A percentile compares a stretch with the other conserved stretches of the same genome.
These are phyloP conservation scores for Puccinia triticina DNA, from an alignment of 1,284 basidiomycete species.

Conservation along the genomic window DNA sequence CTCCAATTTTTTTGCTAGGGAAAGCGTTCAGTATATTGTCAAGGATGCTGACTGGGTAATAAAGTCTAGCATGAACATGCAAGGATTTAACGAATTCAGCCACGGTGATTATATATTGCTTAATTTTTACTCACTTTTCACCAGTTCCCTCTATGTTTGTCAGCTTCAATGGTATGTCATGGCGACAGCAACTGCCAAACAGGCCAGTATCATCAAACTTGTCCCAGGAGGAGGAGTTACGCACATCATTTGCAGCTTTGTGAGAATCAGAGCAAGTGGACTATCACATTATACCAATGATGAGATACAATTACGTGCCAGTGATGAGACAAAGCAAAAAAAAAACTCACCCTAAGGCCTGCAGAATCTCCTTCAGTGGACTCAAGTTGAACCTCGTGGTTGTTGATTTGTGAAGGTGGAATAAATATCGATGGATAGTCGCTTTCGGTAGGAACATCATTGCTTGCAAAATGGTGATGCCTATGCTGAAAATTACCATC, in stretches of 20 bases:
- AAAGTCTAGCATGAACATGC: not conserved
- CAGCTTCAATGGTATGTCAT: not conserved
- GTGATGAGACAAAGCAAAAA: not conserved
- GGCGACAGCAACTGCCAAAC: not conserved
- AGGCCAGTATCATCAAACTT: constrained; percentile 24
- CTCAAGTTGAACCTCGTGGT: not conserved
- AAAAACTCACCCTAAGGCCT: not conserved
- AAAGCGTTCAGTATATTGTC: not conserved
- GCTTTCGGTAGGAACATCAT: not conserved
- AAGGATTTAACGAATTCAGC: too few relatives aligned
- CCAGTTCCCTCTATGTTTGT: not conserved
- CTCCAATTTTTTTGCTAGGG: not conserved
- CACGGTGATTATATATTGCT: too few relatives aligned
- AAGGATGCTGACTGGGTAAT: constrained; percentile 11
- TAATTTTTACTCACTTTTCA: constrained; percentile 5
- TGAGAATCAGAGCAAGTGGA: constrained; percentile 14
- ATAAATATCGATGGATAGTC: constrained; percentile 2
- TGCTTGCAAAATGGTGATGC: constrained; percentile 15
- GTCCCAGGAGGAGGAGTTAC: not conserved
- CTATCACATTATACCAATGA: too few relatives aligned
- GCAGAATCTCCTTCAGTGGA: not conserved
- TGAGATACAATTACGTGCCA: not conserved
- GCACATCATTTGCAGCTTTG: not conserved
- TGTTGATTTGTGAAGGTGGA: not conserved
- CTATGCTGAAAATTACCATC: not conserved